Conservation (phyloP, 164 flowering plant genomes). For the Paratinospora sagittata region DNA sequence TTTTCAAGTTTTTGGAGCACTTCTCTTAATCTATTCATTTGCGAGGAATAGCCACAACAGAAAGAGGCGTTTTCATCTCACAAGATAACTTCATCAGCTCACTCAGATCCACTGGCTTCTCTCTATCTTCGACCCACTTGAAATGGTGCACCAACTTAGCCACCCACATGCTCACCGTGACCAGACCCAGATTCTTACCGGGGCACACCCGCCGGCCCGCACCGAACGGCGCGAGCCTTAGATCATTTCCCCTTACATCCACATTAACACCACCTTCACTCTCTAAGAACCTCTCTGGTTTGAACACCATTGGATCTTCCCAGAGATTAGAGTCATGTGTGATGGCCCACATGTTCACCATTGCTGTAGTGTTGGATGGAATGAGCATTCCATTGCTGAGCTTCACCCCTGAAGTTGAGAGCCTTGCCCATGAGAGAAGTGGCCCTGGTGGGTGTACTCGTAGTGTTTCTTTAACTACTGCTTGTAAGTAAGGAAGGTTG, state of each 20-base stretch:
- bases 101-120: slow-evolving; percentile 28
- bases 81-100: slow-evolving; percentile 48
- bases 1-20: too few species aligned
- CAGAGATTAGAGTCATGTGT: slow-evolving; percentile 48
- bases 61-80: slow-evolving; percentile 48
- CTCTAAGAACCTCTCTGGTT: slow-evolving; percentile 43
- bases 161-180: slow-evolving; percentile 43
- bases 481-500: slow-evolving; percentile 35
- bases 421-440: slow-evolving; percentile 46
- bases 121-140: slow-evolving; percentile 29
- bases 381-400: slow-evolving; percentile 46
- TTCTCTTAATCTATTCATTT: too few species aligned
- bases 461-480: slow-evolving; percentile 43
- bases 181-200: slow-evolving; percentile 45
- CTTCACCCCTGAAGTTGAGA: slow-evolving; percentile 42
- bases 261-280: slow-evolving; percentile 30
- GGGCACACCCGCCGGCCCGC: slow-evolving; percentile 61
- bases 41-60: slow-evolving; percentile 17
- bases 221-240: slow-evolving; percentile 58
- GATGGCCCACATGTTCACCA: slow-evolving; percentile 85
- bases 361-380: slow-evolving; percentile 51
- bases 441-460: slow-evolving; percentile 57
- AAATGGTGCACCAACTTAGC: slow-evolving; percentile 41
- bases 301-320: slow-evolving; percentile 35
- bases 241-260: slow-evolving; percentile 41